A percentile compares a stretch with the other conserved stretches of the same genome.
phyloP scores from a whole-genome alignment of 805 yeast species.

The Suhomyces sp. region DNA sequence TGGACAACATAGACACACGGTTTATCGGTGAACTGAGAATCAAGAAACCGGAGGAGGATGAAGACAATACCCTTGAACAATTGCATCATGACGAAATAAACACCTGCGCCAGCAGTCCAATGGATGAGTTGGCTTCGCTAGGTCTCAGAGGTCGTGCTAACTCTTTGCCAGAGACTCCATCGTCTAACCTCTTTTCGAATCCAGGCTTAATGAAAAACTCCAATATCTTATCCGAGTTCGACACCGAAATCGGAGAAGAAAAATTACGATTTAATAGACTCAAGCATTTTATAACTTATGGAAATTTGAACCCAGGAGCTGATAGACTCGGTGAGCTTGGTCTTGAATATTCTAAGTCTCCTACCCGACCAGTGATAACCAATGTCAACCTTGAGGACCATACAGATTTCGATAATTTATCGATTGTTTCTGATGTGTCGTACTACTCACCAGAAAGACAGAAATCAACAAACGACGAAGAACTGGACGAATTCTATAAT shows the following conservation, averaged over 20 bases:
- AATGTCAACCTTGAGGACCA: slow-evolving; percentile 8
- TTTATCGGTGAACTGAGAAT: no score
- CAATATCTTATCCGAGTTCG: slow-evolving; percentile 5
- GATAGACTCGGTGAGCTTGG: slow-evolving; percentile 3
- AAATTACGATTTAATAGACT: slow-evolving; percentile 18
- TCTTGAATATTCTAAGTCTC: slow-evolving; percentile 3
- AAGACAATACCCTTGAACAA: no score
- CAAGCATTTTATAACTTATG: slow-evolving; percentile 23
- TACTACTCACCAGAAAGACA: slow-evolving; percentile 18
- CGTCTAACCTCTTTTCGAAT: neutral
- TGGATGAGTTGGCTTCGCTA: slow-evolving; percentile 1
- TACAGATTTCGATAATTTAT: slow-evolving; percentile 16
- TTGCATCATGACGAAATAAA: slow-evolving; percentile 3
- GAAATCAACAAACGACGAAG: neutral
- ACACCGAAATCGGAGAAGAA: slow-evolving; percentile 12
- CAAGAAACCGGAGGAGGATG: no score
- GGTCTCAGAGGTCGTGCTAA: slow-evolving; percentile 15
- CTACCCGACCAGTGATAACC: slow-evolving; percentile 1
- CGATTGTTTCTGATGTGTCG: slow-evolving; percentile 23
- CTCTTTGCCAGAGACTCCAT: slow-evolving; percentile 20
- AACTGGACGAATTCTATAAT: slow-evolving; percentile 21
- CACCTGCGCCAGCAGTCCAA: slow-evolving; percentile 13
- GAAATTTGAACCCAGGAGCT: slow-evolving; percentile 9
- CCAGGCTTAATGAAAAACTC: slow-evolving; percentile 2
- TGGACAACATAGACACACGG: no score